These are phyloP conservation scores for Leishmania tropica DNA, from an alignment of 208 protist species.

Conservation along the genomic window DNA sequence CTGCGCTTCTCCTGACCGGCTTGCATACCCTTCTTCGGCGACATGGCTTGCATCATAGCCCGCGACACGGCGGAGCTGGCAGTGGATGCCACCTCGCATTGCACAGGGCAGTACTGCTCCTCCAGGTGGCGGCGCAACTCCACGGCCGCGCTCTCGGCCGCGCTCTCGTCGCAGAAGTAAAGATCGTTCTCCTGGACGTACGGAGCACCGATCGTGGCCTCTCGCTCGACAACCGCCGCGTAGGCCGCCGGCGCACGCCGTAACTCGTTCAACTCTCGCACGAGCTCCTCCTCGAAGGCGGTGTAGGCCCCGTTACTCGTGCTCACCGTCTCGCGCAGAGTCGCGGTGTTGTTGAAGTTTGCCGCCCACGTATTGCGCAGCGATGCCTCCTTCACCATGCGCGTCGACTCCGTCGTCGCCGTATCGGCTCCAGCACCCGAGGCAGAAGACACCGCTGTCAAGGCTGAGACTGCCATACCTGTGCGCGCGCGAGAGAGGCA, in stretches of 20 bases:
- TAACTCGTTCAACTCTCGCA: conserved; percentile 75
- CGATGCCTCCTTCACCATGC: conserved; percentile 28
- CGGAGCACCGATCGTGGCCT: conserved; percentile 68
- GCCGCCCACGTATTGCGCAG: conserved; percentile 33
- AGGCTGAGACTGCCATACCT: neutral
- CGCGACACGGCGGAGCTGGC: neutral
- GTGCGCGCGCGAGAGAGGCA: neutral
- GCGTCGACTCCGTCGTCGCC: neutral
- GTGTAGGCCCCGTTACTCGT: conserved; percentile 61
- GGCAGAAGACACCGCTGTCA: neutral
- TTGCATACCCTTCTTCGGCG: neutral
- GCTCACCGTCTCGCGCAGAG: conserved; percentile 57
- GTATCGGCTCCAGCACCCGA: neutral
- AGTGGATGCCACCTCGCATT: neutral
- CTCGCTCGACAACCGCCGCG: conserved; percentile 52
- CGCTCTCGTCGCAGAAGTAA: conserved; percentile 49
- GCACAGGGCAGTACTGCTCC: conserved; percentile 2
- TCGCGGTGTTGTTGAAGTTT: conserved; percentile 36
- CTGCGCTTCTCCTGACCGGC: conserved; percentile 12
- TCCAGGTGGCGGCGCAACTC: conserved; percentile 21
- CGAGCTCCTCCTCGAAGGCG: conserved; percentile 54
- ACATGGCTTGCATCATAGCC: neutral
- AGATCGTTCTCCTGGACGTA: conserved; percentile 60
- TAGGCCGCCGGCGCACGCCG: conserved; percentile 65
- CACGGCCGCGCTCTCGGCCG: conserved; percentile 18